phyloP scores from a whole-genome alignment of 2,329 filamentous ascomycete species.

The Trichophyton schoenleinii region DNA sequence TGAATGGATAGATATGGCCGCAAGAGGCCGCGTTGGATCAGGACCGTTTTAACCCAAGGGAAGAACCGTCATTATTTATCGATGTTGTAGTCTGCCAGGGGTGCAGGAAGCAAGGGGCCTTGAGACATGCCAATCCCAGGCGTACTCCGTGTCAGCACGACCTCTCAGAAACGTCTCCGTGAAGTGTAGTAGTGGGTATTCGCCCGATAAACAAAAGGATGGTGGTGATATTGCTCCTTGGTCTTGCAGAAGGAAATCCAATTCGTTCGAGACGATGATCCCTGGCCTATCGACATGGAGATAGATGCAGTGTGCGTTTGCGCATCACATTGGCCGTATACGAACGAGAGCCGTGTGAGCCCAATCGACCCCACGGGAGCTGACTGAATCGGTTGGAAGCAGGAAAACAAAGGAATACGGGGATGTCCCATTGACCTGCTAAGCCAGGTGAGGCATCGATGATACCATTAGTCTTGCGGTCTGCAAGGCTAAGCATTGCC shows the following conservation, averaged over 20 bases:
- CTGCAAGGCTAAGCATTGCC: neutral
- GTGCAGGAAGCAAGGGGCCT: neutral
- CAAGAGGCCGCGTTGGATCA: slow-evolving; percentile 1
- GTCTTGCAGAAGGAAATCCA: neutral
- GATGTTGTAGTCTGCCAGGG: slow-evolving; percentile 1
- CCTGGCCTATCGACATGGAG: neutral
- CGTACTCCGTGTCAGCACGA: neutral
- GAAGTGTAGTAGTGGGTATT: neutral
- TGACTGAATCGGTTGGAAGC: neutral
- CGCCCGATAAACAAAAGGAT: neutral
- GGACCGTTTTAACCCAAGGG: neutral
- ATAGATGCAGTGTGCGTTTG: neutral
- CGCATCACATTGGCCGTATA: neutral
- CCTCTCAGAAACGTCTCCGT: neutral
- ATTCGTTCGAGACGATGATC: neutral
- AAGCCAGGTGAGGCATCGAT: neutral
- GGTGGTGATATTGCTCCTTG: neutral
- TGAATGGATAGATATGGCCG: neutral
- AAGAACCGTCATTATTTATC: neutral
- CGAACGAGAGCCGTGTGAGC: neutral
- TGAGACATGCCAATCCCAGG: neutral
- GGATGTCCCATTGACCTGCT: neutral
- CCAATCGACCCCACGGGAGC: neutral
- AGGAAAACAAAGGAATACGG: neutral
- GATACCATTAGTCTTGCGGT: neutral